These are phyloP conservation scores for Delphinella strobiligena DNA, from an alignment of 2,329 filamentous ascomycete species.

Conservation along the genomic window DNA sequence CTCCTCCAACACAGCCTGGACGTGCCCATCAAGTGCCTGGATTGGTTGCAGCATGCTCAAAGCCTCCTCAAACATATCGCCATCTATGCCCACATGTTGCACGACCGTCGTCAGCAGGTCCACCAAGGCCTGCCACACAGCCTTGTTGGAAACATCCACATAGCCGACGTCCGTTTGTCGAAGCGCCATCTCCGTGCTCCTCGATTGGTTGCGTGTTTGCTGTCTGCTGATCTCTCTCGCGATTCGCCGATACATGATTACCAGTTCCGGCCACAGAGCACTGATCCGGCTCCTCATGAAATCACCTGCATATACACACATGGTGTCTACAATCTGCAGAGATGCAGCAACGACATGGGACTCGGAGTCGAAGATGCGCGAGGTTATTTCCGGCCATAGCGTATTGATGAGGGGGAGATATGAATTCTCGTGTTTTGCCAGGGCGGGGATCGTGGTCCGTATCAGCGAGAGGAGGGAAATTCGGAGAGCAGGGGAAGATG, in stretches of 20 bases:
- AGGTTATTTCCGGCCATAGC: constrained; percentile 72
- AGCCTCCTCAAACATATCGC: constrained; percentile 60
- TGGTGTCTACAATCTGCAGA: constrained; percentile 52
- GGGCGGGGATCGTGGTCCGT: constrained; percentile 55
- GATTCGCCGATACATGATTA: constrained; percentile 14
- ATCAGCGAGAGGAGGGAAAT: constrained; percentile 69
- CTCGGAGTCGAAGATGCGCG: constrained; percentile 55
- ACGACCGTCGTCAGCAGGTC: constrained; percentile 49
- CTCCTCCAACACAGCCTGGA: constrained; percentile 46
- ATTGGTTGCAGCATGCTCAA: constrained; percentile 45
- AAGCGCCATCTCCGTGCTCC: constrained; percentile 1
- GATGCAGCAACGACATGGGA: constrained; percentile 58
- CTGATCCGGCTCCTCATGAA: constrained; percentile 70
- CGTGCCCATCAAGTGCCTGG: constrained; percentile 27
- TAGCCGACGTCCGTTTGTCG: constrained; percentile 1
- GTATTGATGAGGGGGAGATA: constrained; percentile 85
- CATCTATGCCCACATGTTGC: constrained; percentile 50
- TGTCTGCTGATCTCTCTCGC: background rate
- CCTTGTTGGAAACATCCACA: constrained; percentile 39
- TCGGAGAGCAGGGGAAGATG: constrained; percentile 66
- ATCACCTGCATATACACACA: constrained; percentile 64
- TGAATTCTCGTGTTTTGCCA: constrained; percentile 65
- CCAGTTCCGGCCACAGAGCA: constrained; percentile 48
- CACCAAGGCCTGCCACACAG: constrained; percentile 53
- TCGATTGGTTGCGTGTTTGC: background rate